Conservation (phyloP, 345 rosid genomes). For the Citrus sp. region DNA sequence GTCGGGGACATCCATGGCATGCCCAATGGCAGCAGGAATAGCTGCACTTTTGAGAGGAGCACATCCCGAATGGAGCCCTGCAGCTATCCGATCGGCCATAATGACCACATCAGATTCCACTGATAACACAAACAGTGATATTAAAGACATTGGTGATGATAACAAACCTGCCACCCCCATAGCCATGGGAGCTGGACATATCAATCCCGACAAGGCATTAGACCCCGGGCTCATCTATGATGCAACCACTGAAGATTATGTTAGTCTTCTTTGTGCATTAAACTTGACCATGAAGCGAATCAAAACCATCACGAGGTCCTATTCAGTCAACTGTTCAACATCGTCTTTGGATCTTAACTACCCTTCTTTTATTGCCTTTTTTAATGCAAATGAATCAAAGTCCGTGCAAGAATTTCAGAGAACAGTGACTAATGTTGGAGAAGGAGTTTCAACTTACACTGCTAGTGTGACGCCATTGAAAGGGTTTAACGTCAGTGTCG, state of each 20-base stretch:
- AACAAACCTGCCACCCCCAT: constrained; percentile 34
- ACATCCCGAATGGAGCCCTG: constrained; percentile 56
- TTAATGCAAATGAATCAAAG: constrained; percentile 1
- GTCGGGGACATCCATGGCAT: constrained; percentile 61
- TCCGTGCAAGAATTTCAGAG: constrained; percentile 31
- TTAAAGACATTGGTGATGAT: constrained; percentile 24
- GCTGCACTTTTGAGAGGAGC: constrained; percentile 48
- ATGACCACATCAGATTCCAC: constrained; percentile 43
- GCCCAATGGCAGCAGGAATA: constrained; percentile 54
- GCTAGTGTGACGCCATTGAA: constrained; percentile 25
- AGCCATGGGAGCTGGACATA: constrained; percentile 56
- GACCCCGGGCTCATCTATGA: constrained; percentile 60
- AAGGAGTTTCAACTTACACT: constrained; percentile 25
- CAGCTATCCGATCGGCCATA: constrained; percentile 59
- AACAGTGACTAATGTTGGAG: constrained; percentile 57
- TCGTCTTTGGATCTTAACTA: constrained; percentile 51
- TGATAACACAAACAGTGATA: constrained; percentile 28
- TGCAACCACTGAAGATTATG: constrained; percentile 35
- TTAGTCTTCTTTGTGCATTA: constrained; percentile 43
- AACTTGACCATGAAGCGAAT: constrained; percentile 45
- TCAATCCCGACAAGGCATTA: constrained; percentile 51
- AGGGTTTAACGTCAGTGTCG: constrained; percentile 30
- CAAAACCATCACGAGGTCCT: constrained; percentile 38
- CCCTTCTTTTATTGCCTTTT: constrained; percentile 54
- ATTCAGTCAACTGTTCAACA: constrained; percentile 32